Base-by-base conservation (phyloP, 169 alveolate genomes). In the Fabrea salina region DNA sequence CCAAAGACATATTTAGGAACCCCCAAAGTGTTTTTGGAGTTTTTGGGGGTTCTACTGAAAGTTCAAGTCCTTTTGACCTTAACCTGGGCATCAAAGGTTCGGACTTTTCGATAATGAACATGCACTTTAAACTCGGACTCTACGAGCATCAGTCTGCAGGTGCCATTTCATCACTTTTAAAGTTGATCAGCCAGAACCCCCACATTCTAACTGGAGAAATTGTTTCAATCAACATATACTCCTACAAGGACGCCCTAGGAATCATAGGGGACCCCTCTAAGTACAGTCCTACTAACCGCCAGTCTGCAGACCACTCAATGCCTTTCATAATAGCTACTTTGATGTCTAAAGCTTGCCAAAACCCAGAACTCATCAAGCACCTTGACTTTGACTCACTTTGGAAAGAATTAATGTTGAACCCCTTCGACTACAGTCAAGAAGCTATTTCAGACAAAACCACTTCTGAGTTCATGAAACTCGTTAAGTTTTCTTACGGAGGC, bases 121-220 rank as follows among this genome's bases (percentile, higher is more conserved):
- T 94, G 97, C 97, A 94, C 78, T 94, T 94, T 83, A 94, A 92
- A 77, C 85, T 94, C 32, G 97, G 97, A 56, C 81, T 91, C 30
- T 92, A 94, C 82, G 96, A 93, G 82, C 97, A 94, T 86, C 90
- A 94, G 75, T 85, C 95, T 13, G 97, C 97, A n/a, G 96, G 96
- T 13, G 97, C 97, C 16, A 83, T 94, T 32, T 88, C 88, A 77
- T 96, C 91, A 16, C 54, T 85, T n/a, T 61, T 83, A 51, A 76
- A 79, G 39, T 59, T 91, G 13, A 59, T 91, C 8, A 59, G 79
- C 51, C 19, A 72, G 33, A 51, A 66, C 39, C 75, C 22, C 59
- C 79, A 74, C 27, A 68, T 66, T 75, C 40, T 67, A 75, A 54
- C 40, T 49, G 86, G 86, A 40, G 78, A 85, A 39, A 83, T 83